These are phyloP conservation scores for Tylopilus plumbeoviolaceoides DNA, from an alignment of 768 basidiomycete species.

Conservation along the genomic window DNA sequence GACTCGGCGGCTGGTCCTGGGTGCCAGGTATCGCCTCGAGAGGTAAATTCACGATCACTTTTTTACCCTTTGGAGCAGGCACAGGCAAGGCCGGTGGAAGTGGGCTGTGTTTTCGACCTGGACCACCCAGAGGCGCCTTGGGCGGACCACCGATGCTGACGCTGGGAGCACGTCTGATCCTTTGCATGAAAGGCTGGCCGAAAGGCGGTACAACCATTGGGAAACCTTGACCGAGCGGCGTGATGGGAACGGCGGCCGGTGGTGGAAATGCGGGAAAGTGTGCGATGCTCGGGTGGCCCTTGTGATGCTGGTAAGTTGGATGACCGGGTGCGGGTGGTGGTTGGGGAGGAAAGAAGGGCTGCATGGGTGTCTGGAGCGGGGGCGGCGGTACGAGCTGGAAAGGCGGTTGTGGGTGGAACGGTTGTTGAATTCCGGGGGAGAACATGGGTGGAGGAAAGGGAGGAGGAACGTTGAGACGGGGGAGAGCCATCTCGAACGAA, in stretches of 20 bases:
- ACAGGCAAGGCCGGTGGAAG: conserved; percentile 37
- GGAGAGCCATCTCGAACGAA: conserved; percentile 28
- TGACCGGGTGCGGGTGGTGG: conserved; percentile 49
- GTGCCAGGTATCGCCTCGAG: conserved; percentile 50
- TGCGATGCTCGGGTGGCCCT: conserved; percentile 54
- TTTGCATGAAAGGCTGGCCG: conserved; percentile 50
- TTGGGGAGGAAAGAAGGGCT: conserved; percentile 55
- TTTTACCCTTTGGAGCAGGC: conserved; percentile 54
- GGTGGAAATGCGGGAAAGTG: conserved; percentile 62
- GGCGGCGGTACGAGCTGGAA: conserved; percentile 42
- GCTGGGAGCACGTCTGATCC: conserved; percentile 62
- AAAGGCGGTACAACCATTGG: conserved; percentile 46
- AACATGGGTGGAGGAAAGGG: conserved; percentile 52
- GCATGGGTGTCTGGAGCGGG: conserved; percentile 69
- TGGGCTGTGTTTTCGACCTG: conserved; percentile 71
- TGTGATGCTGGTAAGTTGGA: conserved; percentile 49
- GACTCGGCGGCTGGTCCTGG: conserved; percentile 37
- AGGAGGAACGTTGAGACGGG: conserved; percentile 56
- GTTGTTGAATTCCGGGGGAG: conserved; percentile 59
- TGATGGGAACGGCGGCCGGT: conserved; percentile 51
- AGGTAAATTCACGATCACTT: conserved; percentile 66
- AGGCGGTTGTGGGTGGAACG: conserved; percentile 48
- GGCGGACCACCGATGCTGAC: conserved; percentile 83
- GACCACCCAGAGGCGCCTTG: conserved; percentile 79
- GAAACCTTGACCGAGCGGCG: conserved; percentile 57